A percentile compares a stretch with the other conserved stretches of the same genome.
Conservation (phyloP, 208 protist species). For the Phytomonas francai region DNA sequence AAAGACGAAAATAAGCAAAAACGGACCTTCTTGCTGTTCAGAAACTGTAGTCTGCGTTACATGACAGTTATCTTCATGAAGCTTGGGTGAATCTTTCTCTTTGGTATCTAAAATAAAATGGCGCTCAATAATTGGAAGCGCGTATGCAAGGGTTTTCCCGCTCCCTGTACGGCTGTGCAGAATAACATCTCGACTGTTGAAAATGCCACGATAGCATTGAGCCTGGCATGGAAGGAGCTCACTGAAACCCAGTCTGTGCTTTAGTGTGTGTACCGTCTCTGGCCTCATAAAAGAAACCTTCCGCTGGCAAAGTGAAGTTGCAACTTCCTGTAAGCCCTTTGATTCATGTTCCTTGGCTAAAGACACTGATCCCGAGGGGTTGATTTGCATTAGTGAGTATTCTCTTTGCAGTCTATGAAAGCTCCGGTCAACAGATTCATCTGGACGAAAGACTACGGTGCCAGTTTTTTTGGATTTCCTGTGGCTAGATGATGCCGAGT, state of each 20-base stretch:
- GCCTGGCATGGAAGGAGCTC: slow-evolving; percentile 71
- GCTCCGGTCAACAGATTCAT: slow-evolving; percentile 47
- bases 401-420: slow-evolving; percentile 70
- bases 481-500: slow-evolving; percentile 20
- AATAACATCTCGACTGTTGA: slow-evolving; percentile 84
- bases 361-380: background rate
- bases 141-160: slow-evolving; percentile 98
- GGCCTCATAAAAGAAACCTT: slow-evolving; percentile 62
- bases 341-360: background rate
- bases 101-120: slow-evolving; percentile 47
- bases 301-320: slow-evolving; percentile 16
- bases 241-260: slow-evolving; percentile 49
- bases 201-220: slow-evolving; percentile 84
- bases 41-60: background rate
- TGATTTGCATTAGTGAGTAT: background rate
- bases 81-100: background rate
- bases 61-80: background rate
- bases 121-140: slow-evolving; percentile 93
- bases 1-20: slow-evolving; percentile 84
- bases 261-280: slow-evolving; percentile 37
- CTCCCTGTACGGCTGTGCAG: slow-evolving; percentile 92
- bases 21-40: slow-evolving; percentile 27
- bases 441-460: slow-evolving; percentile 76
- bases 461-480: slow-evolving; percentile 79
- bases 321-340: slow-evolving; percentile 15